Percentiles rank a stretch among this genome's conserved stretches.
Evolutionary conservation across 2,329 filamentous ascomycete genomes (phyloP).

Genomic region (Penicillium brasilianum): DNA sequence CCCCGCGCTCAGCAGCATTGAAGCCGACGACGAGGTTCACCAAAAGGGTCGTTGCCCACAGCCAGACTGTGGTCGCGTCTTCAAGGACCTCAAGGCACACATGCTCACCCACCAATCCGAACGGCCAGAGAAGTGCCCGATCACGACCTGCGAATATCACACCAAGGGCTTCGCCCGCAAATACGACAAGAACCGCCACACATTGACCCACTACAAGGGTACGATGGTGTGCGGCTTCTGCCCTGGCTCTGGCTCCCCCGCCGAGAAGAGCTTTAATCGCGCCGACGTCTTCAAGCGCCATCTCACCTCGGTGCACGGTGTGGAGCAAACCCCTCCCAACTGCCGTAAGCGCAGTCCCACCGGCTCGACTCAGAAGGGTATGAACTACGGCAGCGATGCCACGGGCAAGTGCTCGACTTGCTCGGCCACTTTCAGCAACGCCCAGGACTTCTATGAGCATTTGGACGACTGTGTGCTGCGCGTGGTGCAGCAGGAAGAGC

Average conservation of each 20-base stretch:
- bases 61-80: conserved; percentile 80
- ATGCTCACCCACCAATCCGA: conserved; percentile 93
- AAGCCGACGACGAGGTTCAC: conserved; percentile 64
- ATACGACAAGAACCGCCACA: conserved; percentile 96
- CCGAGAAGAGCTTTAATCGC: conserved; percentile 94
- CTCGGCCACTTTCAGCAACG: conserved; percentile 78
- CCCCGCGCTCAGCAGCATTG: conserved; percentile 64
- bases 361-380: conserved; percentile 64
- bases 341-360: conserved; percentile 74
- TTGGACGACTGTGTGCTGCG: conserved; percentile 73
- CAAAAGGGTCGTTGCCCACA: conserved; percentile 77
- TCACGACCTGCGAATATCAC: conserved; percentile 89
- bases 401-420: conserved; percentile 93
- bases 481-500: conserved; percentile 65
- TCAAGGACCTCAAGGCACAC: conserved; percentile 92
- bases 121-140: conserved; percentile 92
- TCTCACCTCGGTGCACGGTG: conserved; percentile 84
- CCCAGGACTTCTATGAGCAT: conserved; percentile 98
- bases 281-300: conserved; percentile 97
- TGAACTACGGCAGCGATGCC: conserved; percentile 74
- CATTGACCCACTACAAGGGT: conserved; percentile 93
- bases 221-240: conserved; percentile 98
- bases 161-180: conserved; percentile 91
- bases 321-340: conserved; percentile 91
- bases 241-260: conserved; percentile 82